phyloP scores from a whole-genome alignment of 768 basidiomycete species.

The Mycena crocata region DNA sequence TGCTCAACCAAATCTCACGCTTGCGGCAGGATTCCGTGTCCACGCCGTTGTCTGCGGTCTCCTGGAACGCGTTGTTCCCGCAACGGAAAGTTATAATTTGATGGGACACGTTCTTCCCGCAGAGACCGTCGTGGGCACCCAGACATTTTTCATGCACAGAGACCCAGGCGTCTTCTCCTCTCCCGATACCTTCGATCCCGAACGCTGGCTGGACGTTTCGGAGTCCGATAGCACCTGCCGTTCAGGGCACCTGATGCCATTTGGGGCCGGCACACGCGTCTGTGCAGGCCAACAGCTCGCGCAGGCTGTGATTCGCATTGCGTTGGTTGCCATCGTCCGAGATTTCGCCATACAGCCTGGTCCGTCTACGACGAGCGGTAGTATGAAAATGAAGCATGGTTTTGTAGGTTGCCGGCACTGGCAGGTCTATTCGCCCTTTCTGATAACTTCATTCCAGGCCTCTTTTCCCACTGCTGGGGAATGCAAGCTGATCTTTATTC shows the following conservation, averaged over 20 bases:
- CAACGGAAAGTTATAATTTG: constrained; percentile 74
- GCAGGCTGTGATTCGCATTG: constrained; percentile 70
- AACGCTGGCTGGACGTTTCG: constrained; percentile 73
- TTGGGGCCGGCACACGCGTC: constrained; percentile 76
- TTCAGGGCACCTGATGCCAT: constrained; percentile 79
- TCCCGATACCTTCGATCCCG: constrained; percentile 79
- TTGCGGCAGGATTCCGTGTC: constrained; percentile 67
- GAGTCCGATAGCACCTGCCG: constrained; percentile 62
- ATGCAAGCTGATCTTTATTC: constrained; percentile 75
- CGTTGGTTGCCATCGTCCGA: constrained; percentile 65
- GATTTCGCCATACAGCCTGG: constrained; percentile 77
- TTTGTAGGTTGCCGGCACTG: constrained; percentile 70
- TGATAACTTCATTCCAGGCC: constrained; percentile 54
- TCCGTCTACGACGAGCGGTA: constrained; percentile 72
- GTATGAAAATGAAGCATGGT: constrained; percentile 83
- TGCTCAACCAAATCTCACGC: background rate
- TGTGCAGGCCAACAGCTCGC: constrained; percentile 84
- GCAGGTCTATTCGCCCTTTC: background rate
- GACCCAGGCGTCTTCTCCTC: constrained; percentile 74
- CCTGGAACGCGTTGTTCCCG: constrained; percentile 83
- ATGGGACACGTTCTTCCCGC: constrained; percentile 83
- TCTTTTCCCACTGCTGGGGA: constrained; percentile 82
- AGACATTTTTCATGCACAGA: constrained; percentile 89
- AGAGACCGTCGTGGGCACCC: constrained; percentile 79
- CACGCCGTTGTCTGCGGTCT: constrained; percentile 76